Percentiles rank a stretch among this genome's conserved stretches.
Evolutionary conservation across 148 eudicot species (phyloP).

Genomic region (Diospyros lotus): DNA sequence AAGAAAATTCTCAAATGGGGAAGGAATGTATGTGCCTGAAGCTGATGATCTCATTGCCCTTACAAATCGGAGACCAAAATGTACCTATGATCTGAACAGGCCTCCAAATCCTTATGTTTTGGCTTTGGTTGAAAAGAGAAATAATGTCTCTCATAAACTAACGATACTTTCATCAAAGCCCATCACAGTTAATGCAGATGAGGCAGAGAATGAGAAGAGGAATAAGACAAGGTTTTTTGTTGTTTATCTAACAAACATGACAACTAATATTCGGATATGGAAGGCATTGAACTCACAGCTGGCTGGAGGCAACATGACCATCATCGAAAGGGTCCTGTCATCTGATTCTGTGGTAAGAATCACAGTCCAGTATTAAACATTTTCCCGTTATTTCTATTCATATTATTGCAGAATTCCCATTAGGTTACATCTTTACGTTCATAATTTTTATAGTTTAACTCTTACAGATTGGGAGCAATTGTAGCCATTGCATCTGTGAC

Average conservation of each 20-base stretch:
- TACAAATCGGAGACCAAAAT: slow-evolving; percentile 30
- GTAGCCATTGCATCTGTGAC: neutral
- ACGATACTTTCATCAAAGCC: slow-evolving; percentile 17
- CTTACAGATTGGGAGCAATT: slow-evolving; percentile 1
- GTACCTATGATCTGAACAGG: slow-evolving; percentile 28
- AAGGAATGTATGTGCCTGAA: slow-evolving; percentile 15
- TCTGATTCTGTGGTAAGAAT: slow-evolving; percentile 25
- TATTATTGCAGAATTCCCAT: neutral
- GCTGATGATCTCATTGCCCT: slow-evolving; percentile 42
- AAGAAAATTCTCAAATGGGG: neutral
- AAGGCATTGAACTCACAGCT: slow-evolving; percentile 36
- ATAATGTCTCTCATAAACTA: slow-evolving; percentile 1
- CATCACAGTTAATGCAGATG: neutral
- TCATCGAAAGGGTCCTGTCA: slow-evolving; percentile 24
- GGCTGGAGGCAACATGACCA: slow-evolving; percentile 17
- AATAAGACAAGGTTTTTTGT: slow-evolving; percentile 13
- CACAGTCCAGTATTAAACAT: neutral
- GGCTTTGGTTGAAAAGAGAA: slow-evolving; percentile 23
- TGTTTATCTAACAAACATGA: slow-evolving; percentile 36
- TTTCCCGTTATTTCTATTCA: neutral
- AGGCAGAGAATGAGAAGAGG: neutral
- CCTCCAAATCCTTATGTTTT: slow-evolving; percentile 18
- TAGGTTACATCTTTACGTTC: neutral
- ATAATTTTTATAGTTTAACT: neutral
- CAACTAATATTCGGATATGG: slow-evolving; percentile 46